Evolutionary conservation across 768 basidiomycete genomes (phyloP), one percentile per base, ranked within the genome.

Genomic region (Macrolepiota dolichaula): DNA sequence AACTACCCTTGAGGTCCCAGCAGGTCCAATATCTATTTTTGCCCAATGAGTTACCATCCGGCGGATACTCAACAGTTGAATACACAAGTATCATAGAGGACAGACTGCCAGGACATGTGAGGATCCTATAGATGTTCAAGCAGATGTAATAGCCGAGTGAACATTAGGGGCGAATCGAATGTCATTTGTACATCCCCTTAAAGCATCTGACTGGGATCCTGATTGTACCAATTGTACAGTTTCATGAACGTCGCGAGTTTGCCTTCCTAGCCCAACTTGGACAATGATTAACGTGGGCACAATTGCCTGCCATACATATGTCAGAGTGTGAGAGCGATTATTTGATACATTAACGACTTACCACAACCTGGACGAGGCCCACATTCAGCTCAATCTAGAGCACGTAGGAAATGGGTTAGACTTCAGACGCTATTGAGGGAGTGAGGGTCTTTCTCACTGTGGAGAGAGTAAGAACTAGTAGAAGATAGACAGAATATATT

Each of bases 361-460:
- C 57, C 4, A 58, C 57, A 25, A 58, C 25, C 15, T 58, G 57
- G 25, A 44, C 50, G 35, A 58, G 57, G 22, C 57, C 57, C 7
- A 37, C 46, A n/a, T 58, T 29, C 2, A 58, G 57, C 24, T 54
- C 36, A 13, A 13, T 35, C 52, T 40, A n/a, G 15, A 54, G 37
- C 7, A 17, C 15, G 15, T 44, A 7, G 10, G 36, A 52, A 27
- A 51, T 27, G 17, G 52, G 6, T 54, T 19, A 22, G 19, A 19
- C 42, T 17, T 36, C 25, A 38, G 19, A 13, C 19, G 7, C 22
- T 22, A 25, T 12, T 12, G 19, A 22, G 25, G 25, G 17, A 25
- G 9, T 0, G 12, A 10, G 52, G 7, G 36, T 40, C 22, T 10
- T 10, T 38, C 46, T 58, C 24, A 58, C 57, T 24, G 27, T 50